phyloP scores from a whole-genome alignment of 225 moss, liverwort and hornwort species.

The Marchantia paleacea region DNA sequence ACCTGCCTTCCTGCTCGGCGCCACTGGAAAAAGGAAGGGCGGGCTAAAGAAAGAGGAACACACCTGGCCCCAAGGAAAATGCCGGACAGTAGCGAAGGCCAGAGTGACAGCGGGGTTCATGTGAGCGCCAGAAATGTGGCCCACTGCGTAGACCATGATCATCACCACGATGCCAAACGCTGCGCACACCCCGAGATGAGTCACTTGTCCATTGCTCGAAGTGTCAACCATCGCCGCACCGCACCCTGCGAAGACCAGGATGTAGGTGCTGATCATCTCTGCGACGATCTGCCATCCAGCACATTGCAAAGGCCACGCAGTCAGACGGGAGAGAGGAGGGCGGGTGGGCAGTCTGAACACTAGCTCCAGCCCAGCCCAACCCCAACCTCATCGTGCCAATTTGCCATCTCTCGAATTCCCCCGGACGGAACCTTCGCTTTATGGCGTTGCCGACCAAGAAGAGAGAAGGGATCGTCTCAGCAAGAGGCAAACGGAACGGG shows the following conservation, averaged over 20 bases:
- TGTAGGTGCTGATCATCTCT: constrained; percentile 43
- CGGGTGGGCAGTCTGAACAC: too few species aligned
- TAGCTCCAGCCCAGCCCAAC: too few species aligned
- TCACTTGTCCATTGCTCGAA: constrained; percentile 28
- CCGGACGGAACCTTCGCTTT: too few species aligned
- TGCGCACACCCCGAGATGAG: constrained; percentile 32
- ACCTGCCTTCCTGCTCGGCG: too few species aligned
- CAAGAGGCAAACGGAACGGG: too few species aligned
- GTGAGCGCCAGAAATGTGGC: constrained; percentile 52
- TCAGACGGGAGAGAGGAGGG: too few species aligned
- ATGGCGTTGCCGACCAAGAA: neutral
- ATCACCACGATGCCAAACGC: constrained; percentile 38
- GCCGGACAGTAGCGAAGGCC: constrained; percentile 49
- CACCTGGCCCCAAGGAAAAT: constrained; percentile 43
- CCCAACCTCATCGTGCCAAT: too few species aligned
- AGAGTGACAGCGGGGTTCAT: constrained; percentile 51
- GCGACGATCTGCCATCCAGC: constrained; percentile 32
- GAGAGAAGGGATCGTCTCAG: neutral
- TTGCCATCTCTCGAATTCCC: neutral
- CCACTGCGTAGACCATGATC: constrained; percentile 48
- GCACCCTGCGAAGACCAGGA: constrained; percentile 41
- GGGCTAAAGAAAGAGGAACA: neutral
- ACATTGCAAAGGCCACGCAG: neutral
- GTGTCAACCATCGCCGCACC: constrained; percentile 36
- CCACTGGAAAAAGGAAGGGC: neutral